phyloP scores from a whole-genome alignment of 2,329 filamentous ascomycete species.

The Sporothrix euskadiensis region DNA sequence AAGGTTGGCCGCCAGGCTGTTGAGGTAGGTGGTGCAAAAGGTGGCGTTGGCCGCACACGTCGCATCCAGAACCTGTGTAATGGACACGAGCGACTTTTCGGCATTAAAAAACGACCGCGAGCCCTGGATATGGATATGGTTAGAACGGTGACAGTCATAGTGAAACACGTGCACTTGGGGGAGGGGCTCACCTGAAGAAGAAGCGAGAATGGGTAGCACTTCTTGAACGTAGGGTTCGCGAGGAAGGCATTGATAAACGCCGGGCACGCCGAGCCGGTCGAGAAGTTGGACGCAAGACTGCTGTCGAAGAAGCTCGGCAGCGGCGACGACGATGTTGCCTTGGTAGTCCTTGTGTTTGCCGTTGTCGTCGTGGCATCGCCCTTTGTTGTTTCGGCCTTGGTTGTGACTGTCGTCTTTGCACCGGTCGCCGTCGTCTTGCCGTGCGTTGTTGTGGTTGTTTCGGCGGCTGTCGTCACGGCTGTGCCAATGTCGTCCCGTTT shows the following conservation, averaged over 20 bases:
- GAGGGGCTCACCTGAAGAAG: conserved; percentile 66
- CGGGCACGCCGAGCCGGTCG: conserved; percentile 57
- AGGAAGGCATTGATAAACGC: conserved; percentile 69
- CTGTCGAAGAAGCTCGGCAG: conserved; percentile 69
- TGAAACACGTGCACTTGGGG: no score
- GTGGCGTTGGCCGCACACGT: conserved; percentile 69
- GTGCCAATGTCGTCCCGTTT: conserved; percentile 30
- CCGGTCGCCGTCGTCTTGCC: conserved; percentile 29
- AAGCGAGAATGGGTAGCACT: conserved; percentile 81
- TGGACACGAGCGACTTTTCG: conserved; percentile 66
- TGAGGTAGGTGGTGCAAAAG: conserved; percentile 66
- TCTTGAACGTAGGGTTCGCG: conserved; percentile 63
- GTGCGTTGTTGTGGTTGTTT: conserved; percentile 23
- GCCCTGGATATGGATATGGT: conserved; percentile 53
- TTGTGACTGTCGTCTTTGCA: conserved; percentile 27
- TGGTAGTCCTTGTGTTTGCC: conserved; percentile 35
- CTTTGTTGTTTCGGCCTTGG: conserved; percentile 20
- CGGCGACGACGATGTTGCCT: conserved; percentile 41
- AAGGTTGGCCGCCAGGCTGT: conserved; percentile 64
- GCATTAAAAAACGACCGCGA: conserved; percentile 83
- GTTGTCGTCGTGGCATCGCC: conserved; percentile 30
- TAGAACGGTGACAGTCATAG: conserved; percentile 28
- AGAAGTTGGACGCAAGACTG: conserved; percentile 63
- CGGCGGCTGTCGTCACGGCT: conserved; percentile 24
- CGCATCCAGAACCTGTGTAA: conserved; percentile 75